A percentile compares a stretch with the other conserved stretches of the same genome.
Evolutionary conservation across 352 stramenopile species (phyloP).

Genomic region (Globisporangium cystogenes): DNA sequence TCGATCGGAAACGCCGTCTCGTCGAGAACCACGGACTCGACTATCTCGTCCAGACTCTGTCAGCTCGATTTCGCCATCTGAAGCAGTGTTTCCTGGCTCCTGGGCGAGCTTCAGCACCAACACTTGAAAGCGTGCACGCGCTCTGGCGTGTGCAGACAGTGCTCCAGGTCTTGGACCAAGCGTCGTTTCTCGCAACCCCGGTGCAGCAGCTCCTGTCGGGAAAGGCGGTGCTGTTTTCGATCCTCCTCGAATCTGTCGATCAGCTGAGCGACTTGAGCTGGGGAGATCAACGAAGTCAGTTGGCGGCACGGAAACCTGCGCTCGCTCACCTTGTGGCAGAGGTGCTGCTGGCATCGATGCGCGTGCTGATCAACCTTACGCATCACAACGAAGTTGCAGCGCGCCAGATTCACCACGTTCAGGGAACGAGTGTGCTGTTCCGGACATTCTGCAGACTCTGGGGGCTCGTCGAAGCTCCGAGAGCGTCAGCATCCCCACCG

Average conservation of each 20-base stretch:
- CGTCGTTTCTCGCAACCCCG: slow-evolving; percentile 41
- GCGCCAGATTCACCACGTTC: slow-evolving; percentile 23
- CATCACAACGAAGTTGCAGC: slow-evolving; percentile 59
- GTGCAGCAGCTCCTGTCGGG: slow-evolving; percentile 47
- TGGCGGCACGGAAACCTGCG: slow-evolving; percentile 12
- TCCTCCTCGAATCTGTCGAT: slow-evolving; percentile 35
- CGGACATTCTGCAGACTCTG: slow-evolving; percentile 34
- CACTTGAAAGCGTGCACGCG: slow-evolving; percentile 11
- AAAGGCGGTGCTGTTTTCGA: slow-evolving; percentile 21
- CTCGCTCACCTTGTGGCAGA: slow-evolving; percentile 30
- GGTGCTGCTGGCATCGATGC: slow-evolving; percentile 36
- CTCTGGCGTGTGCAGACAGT: slow-evolving; percentile 36
- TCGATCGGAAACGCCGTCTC: slow-evolving; percentile 31
- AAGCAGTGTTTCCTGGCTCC: not conserved
- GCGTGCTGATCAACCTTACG: slow-evolving; percentile 76
- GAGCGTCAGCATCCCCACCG: not conserved
- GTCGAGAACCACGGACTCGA: slow-evolving; percentile 34
- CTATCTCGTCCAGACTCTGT: slow-evolving; percentile 16
- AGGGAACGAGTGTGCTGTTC: slow-evolving; percentile 41
- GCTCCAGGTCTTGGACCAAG: slow-evolving; percentile 63
- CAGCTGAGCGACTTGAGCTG: slow-evolving; percentile 31
- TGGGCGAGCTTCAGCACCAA: slow-evolving; percentile 5
- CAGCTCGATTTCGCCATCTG: slow-evolving; percentile 8
- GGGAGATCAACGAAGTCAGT: slow-evolving; percentile 11
- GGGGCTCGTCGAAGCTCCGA: slow-evolving; percentile 6